phyloP scores from a whole-genome alignment of 176 grass and related monocot species.

The Cenchrus fungigraminus region DNA sequence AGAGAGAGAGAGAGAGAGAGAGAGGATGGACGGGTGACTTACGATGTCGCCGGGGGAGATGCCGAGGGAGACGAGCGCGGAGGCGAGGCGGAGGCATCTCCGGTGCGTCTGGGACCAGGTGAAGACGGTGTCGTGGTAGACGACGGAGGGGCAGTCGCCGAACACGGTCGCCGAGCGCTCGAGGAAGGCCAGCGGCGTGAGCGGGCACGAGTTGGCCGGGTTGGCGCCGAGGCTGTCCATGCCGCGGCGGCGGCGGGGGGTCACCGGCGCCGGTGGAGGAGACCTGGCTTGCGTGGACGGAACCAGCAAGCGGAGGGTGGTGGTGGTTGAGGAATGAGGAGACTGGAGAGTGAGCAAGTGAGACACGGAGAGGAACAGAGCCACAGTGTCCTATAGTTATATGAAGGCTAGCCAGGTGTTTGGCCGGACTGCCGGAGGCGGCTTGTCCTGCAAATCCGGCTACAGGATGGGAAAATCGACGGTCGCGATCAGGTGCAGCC shows the following conservation, averaged over 20 bases:
- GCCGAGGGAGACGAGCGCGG: conserved; percentile 74
- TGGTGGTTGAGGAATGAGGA: neutral
- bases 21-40: neutral
- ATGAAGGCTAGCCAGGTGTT: neutral
- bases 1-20: neutral
- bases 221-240: conserved; percentile 24
- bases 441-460: neutral
- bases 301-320: neutral
- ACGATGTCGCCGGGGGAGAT: conserved; percentile 73
- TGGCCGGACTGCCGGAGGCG: neutral
- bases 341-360: neutral
- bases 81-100: conserved; percentile 88
- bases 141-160: conserved; percentile 66
- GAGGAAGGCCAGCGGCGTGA: conserved; percentile 72
- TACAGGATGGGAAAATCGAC: neutral
- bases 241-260: neutral
- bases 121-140: conserved; percentile 69
- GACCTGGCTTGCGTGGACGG: neutral
- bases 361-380: neutral
- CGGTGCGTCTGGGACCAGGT: conserved; percentile 73
- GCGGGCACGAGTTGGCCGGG: conserved; percentile 62
- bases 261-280: neutral
- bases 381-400: neutral
- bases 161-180: conserved; percentile 62
- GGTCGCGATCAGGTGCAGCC: neutral